Base-by-base conservation (phyloP, 129 eudicot genomes). In the Calendula officinalis region DNA sequence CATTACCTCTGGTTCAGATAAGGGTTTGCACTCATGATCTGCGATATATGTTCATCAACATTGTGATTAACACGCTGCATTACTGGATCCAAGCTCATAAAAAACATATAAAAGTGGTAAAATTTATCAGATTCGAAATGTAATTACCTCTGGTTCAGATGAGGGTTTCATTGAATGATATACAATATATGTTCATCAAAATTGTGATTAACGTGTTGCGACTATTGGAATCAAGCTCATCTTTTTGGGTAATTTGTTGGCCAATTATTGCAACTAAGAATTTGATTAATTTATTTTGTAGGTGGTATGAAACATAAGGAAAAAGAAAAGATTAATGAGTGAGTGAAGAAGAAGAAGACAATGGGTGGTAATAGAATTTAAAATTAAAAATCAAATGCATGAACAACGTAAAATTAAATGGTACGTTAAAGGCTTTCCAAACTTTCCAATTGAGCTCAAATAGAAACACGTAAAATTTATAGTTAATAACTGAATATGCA, bases 131-230 rank as follows among this genome's bases (percentile, higher is more conserved):
- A 37, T 8, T 27, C 36, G 34, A 53, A 68, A 71, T 22, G 52
- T 40, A 63, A 54, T 22, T 9, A 90, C 97, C 97, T 90, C 97
- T 72, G 69, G 97, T 71, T 86, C 97, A 17, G 97, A 90, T 63
- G 86, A 81, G 73, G 95, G 97, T 48, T 90, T 22, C 30, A 22
- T 2, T 22, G 30, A 22, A 22, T 22, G 30, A 22, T 1, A 1
- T 22, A 2, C 30, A 2, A 22, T 22, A 22, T 22, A 22, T 22
- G 30, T 22, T 22, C 1, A 22, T n/a, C n/a, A n/a, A n/a, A n/a
- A n/a, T n/a, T n/a, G n/a, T 22, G 30, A 22, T 22, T 22, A 22
- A 22, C 30, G 30, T 2, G 30, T 2, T 22, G 30, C 30, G n/a
- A 22, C 2, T 0, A 22, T 2, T 22, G 30, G 30, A 22, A 22